Evolutionary conservation across 1,284 basidiomycete species (phyloP).

Genomic region (Quambalaria eucalypti): DNA sequence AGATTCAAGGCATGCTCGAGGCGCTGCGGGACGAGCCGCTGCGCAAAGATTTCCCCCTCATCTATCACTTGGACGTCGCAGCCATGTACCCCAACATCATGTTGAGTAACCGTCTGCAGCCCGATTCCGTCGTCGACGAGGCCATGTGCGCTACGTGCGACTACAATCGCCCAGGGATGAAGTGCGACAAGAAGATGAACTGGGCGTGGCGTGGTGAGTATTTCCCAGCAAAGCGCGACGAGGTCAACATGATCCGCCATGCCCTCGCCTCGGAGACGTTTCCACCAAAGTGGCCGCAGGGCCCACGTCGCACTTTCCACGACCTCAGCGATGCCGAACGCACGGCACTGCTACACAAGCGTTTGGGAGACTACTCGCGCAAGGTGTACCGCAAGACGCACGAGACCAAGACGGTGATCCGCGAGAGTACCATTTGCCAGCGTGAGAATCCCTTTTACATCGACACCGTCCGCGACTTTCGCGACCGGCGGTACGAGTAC

Average conservation of each 20-base stretch:
- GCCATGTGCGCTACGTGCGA: slow-evolving; percentile 96
- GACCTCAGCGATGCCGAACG: slow-evolving; percentile 83
- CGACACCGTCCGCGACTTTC: slow-evolving; percentile 92
- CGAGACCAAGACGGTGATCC: slow-evolving; percentile 89
- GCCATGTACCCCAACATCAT: slow-evolving; percentile 99
- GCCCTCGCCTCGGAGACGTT: slow-evolving; percentile 91
- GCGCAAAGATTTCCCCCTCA: slow-evolving; percentile 82
- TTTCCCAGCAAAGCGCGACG: slow-evolving; percentile 93
- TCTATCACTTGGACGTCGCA: slow-evolving; percentile 97
- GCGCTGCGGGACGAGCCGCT: slow-evolving; percentile 82
- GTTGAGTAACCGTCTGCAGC: slow-evolving; percentile 97
- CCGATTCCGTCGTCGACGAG: slow-evolving; percentile 95
- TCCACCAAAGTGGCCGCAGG: slow-evolving; percentile 67
- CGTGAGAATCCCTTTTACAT: slow-evolving; percentile 99
- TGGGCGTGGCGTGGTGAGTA: slow-evolving; percentile 99
- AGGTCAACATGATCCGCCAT: slow-evolving; percentile 98
- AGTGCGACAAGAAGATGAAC: slow-evolving; percentile 83
- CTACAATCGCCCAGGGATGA: slow-evolving; percentile 91
- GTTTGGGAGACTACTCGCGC: slow-evolving; percentile 92
- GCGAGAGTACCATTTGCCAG: slow-evolving; percentile 94
- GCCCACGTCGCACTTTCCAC: slow-evolving; percentile 67
- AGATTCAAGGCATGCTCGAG: slow-evolving; percentile 73
- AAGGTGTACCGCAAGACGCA: slow-evolving; percentile 99
- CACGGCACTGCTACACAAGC: slow-evolving; percentile 85
- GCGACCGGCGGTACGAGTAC: slow-evolving; percentile 97